A percentile compares a stretch with the other conserved stretches of the same genome.
Conservation (phyloP, 768 basidiomycete species). For the Butyriboletus loyo region DNA sequence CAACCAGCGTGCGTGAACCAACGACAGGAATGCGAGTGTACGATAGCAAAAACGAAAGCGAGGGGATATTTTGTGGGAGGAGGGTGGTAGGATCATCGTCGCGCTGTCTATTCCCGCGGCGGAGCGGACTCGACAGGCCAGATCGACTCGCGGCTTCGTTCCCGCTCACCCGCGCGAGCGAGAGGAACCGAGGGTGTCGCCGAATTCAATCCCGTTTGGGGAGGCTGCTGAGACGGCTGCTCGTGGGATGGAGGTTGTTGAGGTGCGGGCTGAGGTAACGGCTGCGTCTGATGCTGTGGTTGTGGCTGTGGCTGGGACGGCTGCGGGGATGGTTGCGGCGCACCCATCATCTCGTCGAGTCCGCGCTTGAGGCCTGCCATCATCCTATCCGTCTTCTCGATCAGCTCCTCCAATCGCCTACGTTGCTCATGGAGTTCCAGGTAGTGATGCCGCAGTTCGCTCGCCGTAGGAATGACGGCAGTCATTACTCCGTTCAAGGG, state of each 20-base stretch:
- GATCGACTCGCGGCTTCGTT: slow-evolving; percentile 27
- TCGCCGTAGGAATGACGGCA: slow-evolving; percentile 41
- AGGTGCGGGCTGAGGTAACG: slow-evolving; percentile 22
- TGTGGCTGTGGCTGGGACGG: slow-evolving; percentile 20
- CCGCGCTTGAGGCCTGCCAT: slow-evolving; percentile 70
- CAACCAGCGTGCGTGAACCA: slow-evolving; percentile 10
- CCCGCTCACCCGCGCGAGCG: slow-evolving; percentile 26
- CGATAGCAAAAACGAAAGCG: slow-evolving; percentile 32
- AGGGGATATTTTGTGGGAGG: slow-evolving; percentile 19
- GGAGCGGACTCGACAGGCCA: slow-evolving; percentile 30
- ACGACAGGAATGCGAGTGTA: slow-evolving; percentile 16
- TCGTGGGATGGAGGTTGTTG: slow-evolving; percentile 27
- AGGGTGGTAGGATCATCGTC: slow-evolving; percentile 11
- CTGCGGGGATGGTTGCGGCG: slow-evolving; percentile 26
- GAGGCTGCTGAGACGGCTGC: slow-evolving; percentile 23
- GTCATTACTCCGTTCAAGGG: slow-evolving; percentile 27
- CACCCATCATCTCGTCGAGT: slow-evolving; percentile 68
- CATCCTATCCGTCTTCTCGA: slow-evolving; percentile 70
- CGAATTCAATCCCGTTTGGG: slow-evolving; percentile 14
- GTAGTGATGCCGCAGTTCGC: slow-evolving; percentile 74
- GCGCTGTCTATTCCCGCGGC: slow-evolving; percentile 25
- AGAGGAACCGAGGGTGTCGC: slow-evolving; percentile 19
- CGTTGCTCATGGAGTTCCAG: slow-evolving; percentile 60
- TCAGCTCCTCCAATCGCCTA: slow-evolving; percentile 66
- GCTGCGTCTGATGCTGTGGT: slow-evolving; percentile 23